These are phyloP conservation scores for Agrocybe pediades DNA, from an alignment of 768 basidiomycete species.

Conservation along the genomic window DNA sequence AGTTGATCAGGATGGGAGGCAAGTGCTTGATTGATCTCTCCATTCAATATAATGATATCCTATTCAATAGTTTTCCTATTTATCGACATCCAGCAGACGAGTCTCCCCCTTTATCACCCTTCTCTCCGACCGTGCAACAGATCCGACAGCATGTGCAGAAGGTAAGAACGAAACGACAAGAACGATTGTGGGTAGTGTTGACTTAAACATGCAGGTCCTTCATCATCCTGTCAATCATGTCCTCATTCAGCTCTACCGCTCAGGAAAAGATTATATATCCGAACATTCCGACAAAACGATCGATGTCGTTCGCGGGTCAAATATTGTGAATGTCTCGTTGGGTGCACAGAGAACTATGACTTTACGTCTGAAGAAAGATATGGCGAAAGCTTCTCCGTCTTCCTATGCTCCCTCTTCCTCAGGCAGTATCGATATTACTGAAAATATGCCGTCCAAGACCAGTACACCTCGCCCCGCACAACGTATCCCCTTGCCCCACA, in stretches of 20 bases:
- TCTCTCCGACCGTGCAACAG: constrained; percentile 65
- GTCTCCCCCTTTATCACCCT: constrained; percentile 66
- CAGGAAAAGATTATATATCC: constrained; percentile 80
- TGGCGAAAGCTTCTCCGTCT: neutral
- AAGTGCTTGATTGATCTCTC: neutral
- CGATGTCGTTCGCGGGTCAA: constrained; percentile 73
- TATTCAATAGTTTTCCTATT: constrained; percentile 60
- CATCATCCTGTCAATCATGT: constrained; percentile 80
- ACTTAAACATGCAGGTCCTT: constrained; percentile 25
- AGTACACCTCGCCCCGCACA: constrained; percentile 45
- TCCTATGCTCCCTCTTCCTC: neutral
- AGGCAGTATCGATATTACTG: neutral
- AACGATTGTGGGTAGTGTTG: neutral
- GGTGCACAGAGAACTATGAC: constrained; percentile 81
- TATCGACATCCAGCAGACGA: constrained; percentile 85
- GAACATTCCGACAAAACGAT: constrained; percentile 89
- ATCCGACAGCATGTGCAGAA: constrained; percentile 68
- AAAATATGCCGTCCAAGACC: neutral
- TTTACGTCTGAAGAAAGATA: constrained; percentile 65
- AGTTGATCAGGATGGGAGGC: constrained; percentile 41
- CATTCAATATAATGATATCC: neutral
- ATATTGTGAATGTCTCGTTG: constrained; percentile 79
- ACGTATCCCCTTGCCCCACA: constrained; percentile 75
- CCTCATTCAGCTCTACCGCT: constrained; percentile 80
- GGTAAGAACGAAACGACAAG: constrained; percentile 16